Conservation (phyloP, 1,284 basidiomycete species). For the Austroboletus novae-zelandiae region DNA sequence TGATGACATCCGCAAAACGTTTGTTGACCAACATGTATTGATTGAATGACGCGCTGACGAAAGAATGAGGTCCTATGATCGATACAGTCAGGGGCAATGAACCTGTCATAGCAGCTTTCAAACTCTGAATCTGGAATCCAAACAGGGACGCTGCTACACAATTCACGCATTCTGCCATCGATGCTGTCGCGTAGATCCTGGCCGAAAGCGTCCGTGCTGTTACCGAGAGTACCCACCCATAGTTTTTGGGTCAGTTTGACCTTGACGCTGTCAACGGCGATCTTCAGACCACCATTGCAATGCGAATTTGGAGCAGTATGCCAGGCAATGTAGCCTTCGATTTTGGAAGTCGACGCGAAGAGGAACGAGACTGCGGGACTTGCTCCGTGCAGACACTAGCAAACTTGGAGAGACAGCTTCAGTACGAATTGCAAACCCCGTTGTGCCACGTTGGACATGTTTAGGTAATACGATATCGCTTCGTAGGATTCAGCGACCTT, state of each 20-base stretch:
- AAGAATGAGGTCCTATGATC: not conserved
- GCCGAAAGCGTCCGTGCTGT: constrained; percentile 60
- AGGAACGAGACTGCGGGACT: constrained; percentile 54
- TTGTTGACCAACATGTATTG: constrained; percentile 84
- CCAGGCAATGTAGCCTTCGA: constrained; percentile 34
- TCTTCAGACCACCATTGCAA: constrained; percentile 78
- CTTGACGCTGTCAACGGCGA: constrained; percentile 68
- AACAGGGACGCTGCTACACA: constrained; percentile 64
- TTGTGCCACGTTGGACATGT: too few species aligned
- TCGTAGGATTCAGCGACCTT: too few species aligned
- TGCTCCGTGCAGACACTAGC: too few species aligned
- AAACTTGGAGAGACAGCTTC: too few species aligned
- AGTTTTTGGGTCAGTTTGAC: constrained; percentile 52
- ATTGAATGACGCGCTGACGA: constrained; percentile 58
- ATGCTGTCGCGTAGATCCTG: constrained; percentile 56
- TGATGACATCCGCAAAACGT: constrained; percentile 79
- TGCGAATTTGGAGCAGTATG: constrained; percentile 70
- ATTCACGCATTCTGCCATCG: constrained; percentile 55
- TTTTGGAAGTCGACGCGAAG: constrained; percentile 37
- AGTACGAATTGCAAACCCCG: too few species aligned
- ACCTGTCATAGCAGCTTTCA: constrained; percentile 79
- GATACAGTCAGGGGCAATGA: constrained; percentile 1
- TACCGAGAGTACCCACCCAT: constrained; percentile 80
- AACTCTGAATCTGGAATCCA: constrained; percentile 83
- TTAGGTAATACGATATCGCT: too few species aligned